Percentiles rank a stretch among this genome's conserved stretches.
Evolutionary conservation across 805 yeast genomes (phyloP).

Genomic region (Komagataella pseudopastoris): DNA sequence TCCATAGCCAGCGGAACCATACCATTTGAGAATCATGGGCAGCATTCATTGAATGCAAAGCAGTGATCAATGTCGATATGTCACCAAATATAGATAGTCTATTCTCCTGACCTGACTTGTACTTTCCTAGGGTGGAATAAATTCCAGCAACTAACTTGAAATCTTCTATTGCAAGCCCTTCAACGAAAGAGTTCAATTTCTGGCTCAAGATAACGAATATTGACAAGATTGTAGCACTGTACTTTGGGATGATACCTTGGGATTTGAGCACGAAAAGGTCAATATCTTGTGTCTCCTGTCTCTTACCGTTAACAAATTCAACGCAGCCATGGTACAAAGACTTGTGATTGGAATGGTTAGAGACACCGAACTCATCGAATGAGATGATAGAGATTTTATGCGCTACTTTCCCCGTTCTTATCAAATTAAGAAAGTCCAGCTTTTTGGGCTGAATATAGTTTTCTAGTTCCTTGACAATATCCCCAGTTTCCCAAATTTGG

Average conservation of each 20-base stretch:
- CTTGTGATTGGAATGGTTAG: slow-evolving; percentile 79
- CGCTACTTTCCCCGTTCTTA: slow-evolving; percentile 3
- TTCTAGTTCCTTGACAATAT: slow-evolving; percentile 24
- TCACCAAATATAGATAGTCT: slow-evolving; percentile 18
- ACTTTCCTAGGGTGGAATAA: background rate
- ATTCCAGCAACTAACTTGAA: background rate
- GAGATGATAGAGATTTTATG: slow-evolving; percentile 26
- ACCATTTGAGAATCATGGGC: slow-evolving; percentile 88
- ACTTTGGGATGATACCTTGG: slow-evolving; percentile 26
- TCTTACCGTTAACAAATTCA: slow-evolving; percentile 14
- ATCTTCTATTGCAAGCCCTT: background rate
- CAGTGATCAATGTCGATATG: slow-evolving; percentile 23
- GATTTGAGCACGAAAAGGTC: slow-evolving; percentile 12
- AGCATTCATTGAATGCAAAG: slow-evolving; percentile 59
- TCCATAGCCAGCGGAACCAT: slow-evolving; percentile 91
- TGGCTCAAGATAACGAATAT: slow-evolving; percentile 20
- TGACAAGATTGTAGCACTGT: slow-evolving; percentile 31
- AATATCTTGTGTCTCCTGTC: slow-evolving; percentile 7
- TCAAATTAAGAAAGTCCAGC: background rate
- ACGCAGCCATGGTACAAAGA: slow-evolving; percentile 41
- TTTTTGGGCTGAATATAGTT: slow-evolving; percentile 1
- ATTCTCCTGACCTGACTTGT: background rate
- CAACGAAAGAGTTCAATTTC: background rate
- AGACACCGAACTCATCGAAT: slow-evolving; percentile 74
- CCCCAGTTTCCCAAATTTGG: slow-evolving; percentile 41